Percentiles rank a stretch among this genome's conserved stretches.
Conservation (phyloP, 2,329 filamentous ascomycete species). For the Pseudogymnoascus sp. region DNA sequence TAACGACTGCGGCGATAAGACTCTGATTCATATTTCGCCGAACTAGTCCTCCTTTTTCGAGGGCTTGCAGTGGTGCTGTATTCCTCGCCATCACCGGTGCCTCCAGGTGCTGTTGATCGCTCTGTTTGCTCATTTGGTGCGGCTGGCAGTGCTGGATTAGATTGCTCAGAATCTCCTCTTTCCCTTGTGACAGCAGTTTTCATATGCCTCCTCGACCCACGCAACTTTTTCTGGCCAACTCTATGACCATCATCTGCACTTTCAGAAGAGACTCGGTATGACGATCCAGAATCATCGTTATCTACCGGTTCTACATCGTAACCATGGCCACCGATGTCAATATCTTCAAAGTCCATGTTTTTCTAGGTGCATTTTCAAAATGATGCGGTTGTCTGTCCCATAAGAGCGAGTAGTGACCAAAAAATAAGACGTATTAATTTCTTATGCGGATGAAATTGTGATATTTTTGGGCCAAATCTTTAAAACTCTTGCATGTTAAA, state of each 20-base stretch:
- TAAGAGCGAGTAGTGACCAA: not conserved
- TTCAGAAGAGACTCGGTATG: not conserved
- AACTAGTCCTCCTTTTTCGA: not conserved
- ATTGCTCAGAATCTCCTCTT: not conserved
- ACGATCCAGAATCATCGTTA: not conserved
- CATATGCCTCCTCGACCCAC: not conserved
- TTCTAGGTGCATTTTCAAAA: constrained; percentile 3
- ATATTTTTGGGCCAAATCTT: not conserved
- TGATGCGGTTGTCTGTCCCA: not conserved
- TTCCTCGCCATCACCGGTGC: not conserved
- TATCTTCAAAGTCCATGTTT: constrained; percentile 10
- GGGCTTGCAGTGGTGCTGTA: not conserved
- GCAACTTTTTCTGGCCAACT: not conserved
- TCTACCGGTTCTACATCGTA: not conserved
- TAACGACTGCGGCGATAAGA: not conserved
- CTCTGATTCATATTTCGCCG: not conserved
- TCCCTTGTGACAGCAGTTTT: not conserved
- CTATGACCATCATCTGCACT: not conserved
- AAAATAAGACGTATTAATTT: not conserved
- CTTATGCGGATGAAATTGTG: not conserved
- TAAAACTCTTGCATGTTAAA: not conserved
- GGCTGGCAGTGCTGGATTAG: not conserved
- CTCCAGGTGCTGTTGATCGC: not conserved
- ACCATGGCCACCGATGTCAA: not conserved
- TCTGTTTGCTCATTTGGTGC: not conserved